Evolutionary conservation across 2,329 filamentous ascomycete species (phyloP).

Genomic region (Aspergillus sp.): DNA sequence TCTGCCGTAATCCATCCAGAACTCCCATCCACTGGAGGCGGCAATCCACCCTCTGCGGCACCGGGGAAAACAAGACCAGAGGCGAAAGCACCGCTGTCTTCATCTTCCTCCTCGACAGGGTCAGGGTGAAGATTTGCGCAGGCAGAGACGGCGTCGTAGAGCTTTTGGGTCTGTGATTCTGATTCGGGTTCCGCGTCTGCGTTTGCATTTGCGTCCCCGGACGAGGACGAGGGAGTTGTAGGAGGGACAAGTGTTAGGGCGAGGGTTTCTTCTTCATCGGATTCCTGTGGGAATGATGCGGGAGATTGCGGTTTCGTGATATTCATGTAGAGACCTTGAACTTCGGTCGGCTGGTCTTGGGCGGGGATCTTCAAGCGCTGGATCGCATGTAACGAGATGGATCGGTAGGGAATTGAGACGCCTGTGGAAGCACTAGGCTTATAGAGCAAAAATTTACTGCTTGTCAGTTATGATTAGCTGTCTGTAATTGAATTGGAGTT

Average conservation of each 20-base stretch:
- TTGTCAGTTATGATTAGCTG: background rate
- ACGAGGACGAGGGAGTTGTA: conserved; percentile 4
- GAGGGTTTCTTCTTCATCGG: conserved; percentile 43
- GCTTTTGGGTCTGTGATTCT: conserved; percentile 40
- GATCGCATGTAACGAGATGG: conserved; percentile 50
- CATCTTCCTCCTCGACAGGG: conserved; percentile 32
- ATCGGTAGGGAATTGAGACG: conserved; percentile 49
- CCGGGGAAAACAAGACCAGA: conserved; percentile 39
- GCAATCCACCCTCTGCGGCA: conserved; percentile 36
- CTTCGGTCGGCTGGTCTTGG: conserved; percentile 18
- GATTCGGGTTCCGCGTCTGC: conserved; percentile 22
- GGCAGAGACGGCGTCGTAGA: conserved; percentile 48
- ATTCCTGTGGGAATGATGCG: conserved; percentile 28
- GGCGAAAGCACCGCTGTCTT: conserved; percentile 29
- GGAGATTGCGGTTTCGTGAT: conserved; percentile 34
- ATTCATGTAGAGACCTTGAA: conserved; percentile 51
- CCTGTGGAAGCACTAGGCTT: conserved; percentile 35
- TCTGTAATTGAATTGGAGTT: background rate
- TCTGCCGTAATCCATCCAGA: conserved; percentile 73
- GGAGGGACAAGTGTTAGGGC: conserved; percentile 45
- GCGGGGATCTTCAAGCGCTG: conserved; percentile 43
- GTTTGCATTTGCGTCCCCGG: conserved; percentile 1
- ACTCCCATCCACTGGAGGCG: conserved; percentile 49
- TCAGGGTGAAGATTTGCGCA: conserved; percentile 52
- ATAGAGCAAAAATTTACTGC: conserved; percentile 47